Evolutionary conservation across 345 rosid genomes (phyloP).

Genomic region (Hevea brasiliensis): DNA sequence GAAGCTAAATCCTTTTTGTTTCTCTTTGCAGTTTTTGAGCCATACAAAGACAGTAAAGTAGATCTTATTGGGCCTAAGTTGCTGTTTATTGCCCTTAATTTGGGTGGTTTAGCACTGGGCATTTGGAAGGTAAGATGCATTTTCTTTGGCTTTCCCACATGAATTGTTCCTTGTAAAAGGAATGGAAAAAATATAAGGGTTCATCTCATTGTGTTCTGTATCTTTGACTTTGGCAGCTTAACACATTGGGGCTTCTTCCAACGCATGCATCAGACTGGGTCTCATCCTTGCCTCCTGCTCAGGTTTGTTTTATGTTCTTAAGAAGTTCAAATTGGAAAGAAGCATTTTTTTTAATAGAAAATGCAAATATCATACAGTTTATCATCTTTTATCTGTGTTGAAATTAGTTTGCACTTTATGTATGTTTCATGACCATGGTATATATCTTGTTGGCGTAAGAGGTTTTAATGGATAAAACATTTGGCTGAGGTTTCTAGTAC

Average conservation of each 20-base stretch:
- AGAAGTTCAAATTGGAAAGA: background rate
- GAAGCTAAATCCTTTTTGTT: background rate
- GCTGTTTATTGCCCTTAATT: conserved; percentile 85
- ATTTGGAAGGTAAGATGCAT: conserved; percentile 81
- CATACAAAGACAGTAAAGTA: conserved; percentile 88
- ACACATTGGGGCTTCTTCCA: conserved; percentile 95
- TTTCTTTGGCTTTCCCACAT: conserved; percentile 4
- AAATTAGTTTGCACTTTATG: background rate
- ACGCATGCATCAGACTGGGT: conserved; percentile 99
- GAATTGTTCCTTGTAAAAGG: background rate
- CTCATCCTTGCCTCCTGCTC: conserved; percentile 93
- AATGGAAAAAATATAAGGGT: background rate
- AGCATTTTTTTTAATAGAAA: background rate
- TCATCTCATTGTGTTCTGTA: background rate
- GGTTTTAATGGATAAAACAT: background rate
- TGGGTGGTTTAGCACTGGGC: conserved; percentile 92
- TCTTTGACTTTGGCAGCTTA: conserved; percentile 62
- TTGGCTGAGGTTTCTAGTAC: background rate
- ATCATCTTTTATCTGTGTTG: background rate
- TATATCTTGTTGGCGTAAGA: background rate
- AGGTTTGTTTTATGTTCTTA: conserved; percentile 43
- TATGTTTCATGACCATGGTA: background rate
- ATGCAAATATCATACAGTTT: too few species aligned
- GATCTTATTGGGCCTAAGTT: conserved; percentile 89
- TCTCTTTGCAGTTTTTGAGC: conserved; percentile 79